Base-by-base conservation (phyloP, 371 early-diverging fungal genomes). In the Rhizopus arrhizus region DNA sequence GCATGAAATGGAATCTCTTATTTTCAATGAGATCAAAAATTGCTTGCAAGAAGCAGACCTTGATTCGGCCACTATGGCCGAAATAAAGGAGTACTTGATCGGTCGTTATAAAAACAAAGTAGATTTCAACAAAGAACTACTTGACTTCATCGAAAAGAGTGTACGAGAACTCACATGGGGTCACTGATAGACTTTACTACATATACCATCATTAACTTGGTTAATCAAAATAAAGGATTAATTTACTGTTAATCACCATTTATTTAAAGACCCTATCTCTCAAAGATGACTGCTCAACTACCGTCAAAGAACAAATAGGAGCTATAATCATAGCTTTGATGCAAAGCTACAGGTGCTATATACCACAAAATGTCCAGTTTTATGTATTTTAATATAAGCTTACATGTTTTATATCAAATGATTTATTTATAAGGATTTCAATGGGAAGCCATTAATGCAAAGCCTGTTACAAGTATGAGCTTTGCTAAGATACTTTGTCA, bases 31-130 rank as follows among this genome's bases (percentile, higher is more conserved):
- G 49, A 68, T 78, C 10, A 54, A 55, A 29, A 31, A 35, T 11
- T 75, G 67, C 54, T 56, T 78, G 15, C 53, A 54, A 11, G 46
- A 65, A n/a, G 71, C 66, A 8, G 69, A 75, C 58, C 45, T 78
- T 0, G 70, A 68, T 42, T 62, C 65, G 34, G 69, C 64, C 7
- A 78, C 75, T 28, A 69, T 72, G 15, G 67, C 72, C 0, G 67
- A 78, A 52, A 75, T 78, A 34, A 75, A 74, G 28, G 56, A 66
- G 3, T 71, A 78, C 62, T 28, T 78, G 29, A 46, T 56, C 4
- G 35, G 42, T 12, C 46, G 62, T 47, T 69, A 43, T 43, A 43
- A 43, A 43, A 15, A 43, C 43, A 43, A 15, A 43, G n/a, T 43
- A 6, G 43, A 43, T 43, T 43, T 43, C 15, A n/a, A 9, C 7